Base-by-base conservation (phyloP, 2,329 filamentous ascomycete genomes). In the Sporothrix variecibatus region DNA sequence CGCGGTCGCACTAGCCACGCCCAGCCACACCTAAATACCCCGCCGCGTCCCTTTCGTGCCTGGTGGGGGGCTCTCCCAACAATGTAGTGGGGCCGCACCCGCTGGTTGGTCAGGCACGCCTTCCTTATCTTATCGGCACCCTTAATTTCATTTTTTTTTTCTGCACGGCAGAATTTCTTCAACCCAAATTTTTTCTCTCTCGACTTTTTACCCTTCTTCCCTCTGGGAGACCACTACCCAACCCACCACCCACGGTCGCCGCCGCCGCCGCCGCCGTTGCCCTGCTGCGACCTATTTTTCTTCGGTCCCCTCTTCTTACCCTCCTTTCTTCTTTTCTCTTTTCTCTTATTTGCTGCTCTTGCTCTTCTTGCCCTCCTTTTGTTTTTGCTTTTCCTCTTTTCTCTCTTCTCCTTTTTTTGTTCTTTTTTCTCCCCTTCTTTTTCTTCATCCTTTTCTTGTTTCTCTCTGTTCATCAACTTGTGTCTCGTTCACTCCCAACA, bases 111-210 rank as follows among this genome's bases (percentile, higher is more conserved):
- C 49, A 70, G 43, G 28, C n/a, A 60, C 38, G 11, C 15, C 6
- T 20, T 62, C 20, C 69, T 71, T 71, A 71, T 71, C 69, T 71
- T 71, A 71, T 71, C 69, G 38, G 49, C 20, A 58, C 69, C 49
- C 51, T 40, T 53, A 60, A 51, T 64, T n/a, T 73, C 38, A 26
- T 23, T 56, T 56, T 43, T 56, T 64, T 60, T 64, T 64, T 65
- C 31, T 73, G 67, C 72, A 65, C 72, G 67, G 72, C 72, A 71
- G 68, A 74, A 67, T 67, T 67, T 64, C 58, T 62, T 71, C 69
- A 60, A 51, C 43, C 70, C 70, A 72, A 72, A 26, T 38, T 65
- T 72, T 62, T 51, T 62, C 28, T 49, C 34, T 31, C 31, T 31
- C 34, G 2, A 20, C 12, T 15, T 49, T 49, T 17, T 49, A 12